Evolutionary conservation across 768 basidiomycete species (phyloP), one percentile per base, ranked within the genome.

Genomic region (Vararia minispora): DNA sequence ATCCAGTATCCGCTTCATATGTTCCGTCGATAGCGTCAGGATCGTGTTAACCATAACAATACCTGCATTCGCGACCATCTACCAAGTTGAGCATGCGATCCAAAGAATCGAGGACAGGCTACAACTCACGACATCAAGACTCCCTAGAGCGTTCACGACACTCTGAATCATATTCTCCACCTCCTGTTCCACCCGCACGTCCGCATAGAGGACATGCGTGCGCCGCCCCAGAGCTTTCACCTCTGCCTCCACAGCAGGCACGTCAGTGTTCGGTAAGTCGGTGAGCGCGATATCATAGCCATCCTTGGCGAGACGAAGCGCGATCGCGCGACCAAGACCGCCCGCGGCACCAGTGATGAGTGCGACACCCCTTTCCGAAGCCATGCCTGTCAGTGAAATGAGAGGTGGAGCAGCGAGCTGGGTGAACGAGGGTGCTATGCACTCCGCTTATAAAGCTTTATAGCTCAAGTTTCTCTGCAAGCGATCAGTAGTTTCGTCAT

Each of bases 301-400:
- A 20, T 51, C 50, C 7, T 41, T 24, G 5, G 50, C 50, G 23
- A 52, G 46, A 13, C 46, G 50, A 16, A 51, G 37, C 5, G 50
- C 46, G 31, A 52, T 52, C 3, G 14, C 38, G 14, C 35, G 35
- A 7, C 50, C 50, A 21, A 51, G 42, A 9, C 43, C 50, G 3
- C 46, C 40, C n/a, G 50, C 43, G 3, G 43, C 39, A 24, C 50
- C 50, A 6, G 50, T 52, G 31, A 52, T 29, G 8, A 52, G 21
- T 10, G 50, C 50, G n/a, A 51, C 49, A 25, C 35, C n/a, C n/a
- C n/a, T n/a, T n/a, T n/a, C n/a, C n/a, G n/a, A n/a, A n/a, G n/a
- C n/a, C n/a, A n/a, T n/a, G n/a, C n/a, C n/a, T n/a, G n/a, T n/a
- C n/a, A n/a, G n/a, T n/a, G n/a, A n/a, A n/a, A n/a, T n/a, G n/a